A percentile compares a stretch with the other conserved stretches of the same genome.
phyloP scores from a whole-genome alignment of 768 basidiomycete species.

The Boletellus emodensis region DNA sequence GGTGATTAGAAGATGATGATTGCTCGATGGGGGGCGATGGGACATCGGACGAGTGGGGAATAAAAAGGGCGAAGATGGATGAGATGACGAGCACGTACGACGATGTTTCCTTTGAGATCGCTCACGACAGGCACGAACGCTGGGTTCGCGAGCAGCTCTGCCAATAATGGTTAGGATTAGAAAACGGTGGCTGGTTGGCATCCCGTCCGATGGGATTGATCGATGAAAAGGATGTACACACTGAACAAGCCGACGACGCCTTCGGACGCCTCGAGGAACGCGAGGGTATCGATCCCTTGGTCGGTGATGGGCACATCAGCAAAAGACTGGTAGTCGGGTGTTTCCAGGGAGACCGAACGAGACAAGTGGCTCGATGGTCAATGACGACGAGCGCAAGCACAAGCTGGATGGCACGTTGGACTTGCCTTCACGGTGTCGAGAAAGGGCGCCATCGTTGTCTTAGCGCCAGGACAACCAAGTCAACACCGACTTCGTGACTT shows the following conservation, averaged over 20 bases:
- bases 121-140: slow-evolving; percentile 81
- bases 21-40: not conserved
- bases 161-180: not conserved
- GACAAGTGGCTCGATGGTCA: not conserved
- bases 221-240: slow-evolving; percentile 32
- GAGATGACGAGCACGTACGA: slow-evolving; percentile 43
- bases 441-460: slow-evolving; percentile 64
- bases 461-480: not conserved
- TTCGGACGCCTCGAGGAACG: slow-evolving; percentile 84
- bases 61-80: too few species aligned
- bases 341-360: not conserved
- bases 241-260: slow-evolving; percentile 91
- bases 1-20: too few species aligned
- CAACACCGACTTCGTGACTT: too few species aligned
- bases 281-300: slow-evolving; percentile 80
- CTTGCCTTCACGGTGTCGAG: slow-evolving; percentile 65
- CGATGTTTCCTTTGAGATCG: slow-evolving; percentile 91
- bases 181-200: not conserved
- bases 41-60: not conserved
- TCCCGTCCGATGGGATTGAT: not conserved
- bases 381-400: not conserved
- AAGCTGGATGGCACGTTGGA: not conserved
- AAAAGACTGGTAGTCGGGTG: slow-evolving; percentile 63
- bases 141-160: slow-evolving; percentile 25
- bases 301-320: slow-evolving; percentile 84